phyloP scores from a whole-genome alignment of 1,284 basidiomycete species.

The Sanghuangporus sanghuang region DNA sequence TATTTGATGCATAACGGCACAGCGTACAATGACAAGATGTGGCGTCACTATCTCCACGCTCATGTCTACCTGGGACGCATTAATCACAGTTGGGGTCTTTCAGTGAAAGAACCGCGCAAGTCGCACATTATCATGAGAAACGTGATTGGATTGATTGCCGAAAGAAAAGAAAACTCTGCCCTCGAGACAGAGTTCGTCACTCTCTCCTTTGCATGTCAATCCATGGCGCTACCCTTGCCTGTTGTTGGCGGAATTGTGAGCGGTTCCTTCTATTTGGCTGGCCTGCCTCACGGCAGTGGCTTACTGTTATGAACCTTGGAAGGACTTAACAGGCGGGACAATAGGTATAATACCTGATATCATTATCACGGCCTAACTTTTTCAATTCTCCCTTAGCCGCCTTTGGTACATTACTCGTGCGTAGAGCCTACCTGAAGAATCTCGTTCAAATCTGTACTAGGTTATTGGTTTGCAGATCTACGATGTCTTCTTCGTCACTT shows the following conservation, averaged over 20 bases:
- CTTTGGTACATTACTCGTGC: constrained; percentile 12
- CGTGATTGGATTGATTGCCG: too few species aligned
- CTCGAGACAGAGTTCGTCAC: neutral
- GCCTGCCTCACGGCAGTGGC: neutral
- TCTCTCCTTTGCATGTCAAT: neutral
- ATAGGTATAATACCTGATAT: neutral
- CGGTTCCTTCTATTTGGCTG: neutral
- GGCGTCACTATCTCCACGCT: too few species aligned
- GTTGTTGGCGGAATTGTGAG: constrained; percentile 14
- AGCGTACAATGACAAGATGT: too few species aligned
- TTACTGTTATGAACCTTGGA: neutral
- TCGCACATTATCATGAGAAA: too few species aligned
- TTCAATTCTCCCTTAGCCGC: constrained; percentile 1
- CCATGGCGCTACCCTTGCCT: neutral
- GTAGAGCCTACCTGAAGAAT: neutral
- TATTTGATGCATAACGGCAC: too few species aligned
- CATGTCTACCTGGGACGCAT: too few species aligned
- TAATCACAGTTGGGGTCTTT: too few species aligned
- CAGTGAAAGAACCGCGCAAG: too few species aligned
- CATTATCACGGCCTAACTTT: neutral
- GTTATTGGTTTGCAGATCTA: neutral
- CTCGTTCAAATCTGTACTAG: neutral
- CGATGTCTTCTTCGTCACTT: constrained; percentile 14
- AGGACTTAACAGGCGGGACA: constrained; percentile 11
- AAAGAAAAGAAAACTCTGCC: neutral